Conservation (phyloP, 2,329 filamentous ascomycete genomes). For the Polytolypa hystricis region DNA sequence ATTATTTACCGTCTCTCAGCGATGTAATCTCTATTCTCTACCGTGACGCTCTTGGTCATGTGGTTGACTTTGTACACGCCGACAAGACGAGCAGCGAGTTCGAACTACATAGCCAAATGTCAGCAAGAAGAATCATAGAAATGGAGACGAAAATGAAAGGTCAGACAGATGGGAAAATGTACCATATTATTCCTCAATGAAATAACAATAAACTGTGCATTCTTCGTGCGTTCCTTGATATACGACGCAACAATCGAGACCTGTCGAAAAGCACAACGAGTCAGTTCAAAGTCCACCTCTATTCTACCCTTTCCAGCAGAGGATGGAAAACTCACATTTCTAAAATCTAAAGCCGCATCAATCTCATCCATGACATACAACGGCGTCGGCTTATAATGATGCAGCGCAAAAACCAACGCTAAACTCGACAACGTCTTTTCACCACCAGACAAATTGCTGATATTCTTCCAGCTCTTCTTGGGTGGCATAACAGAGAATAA, state of each 20-base stretch:
- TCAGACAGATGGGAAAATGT: conserved; percentile 7
- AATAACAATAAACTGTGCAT: conserved; percentile 98
- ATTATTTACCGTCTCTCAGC: conserved; percentile 7
- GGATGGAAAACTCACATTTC: conserved; percentile 60
- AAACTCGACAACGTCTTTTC: conserved; percentile 93
- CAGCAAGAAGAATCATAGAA: neutral
- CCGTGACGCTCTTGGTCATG: conserved; percentile 88
- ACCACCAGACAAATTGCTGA: conserved; percentile 86
- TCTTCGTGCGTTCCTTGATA: conserved; percentile 98
- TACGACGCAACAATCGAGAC: conserved; percentile 97
- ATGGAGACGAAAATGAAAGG: neutral
- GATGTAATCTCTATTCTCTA: conserved; percentile 74
- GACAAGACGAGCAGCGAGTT: conserved; percentile 86
- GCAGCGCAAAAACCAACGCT: conserved; percentile 92
- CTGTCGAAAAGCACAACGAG: conserved; percentile 31
- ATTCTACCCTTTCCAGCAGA: neutral
- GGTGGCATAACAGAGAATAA: conserved; percentile 97
- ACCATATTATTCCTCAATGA: conserved; percentile 95
- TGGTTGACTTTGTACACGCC: conserved; percentile 99
- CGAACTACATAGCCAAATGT: conserved; percentile 46
- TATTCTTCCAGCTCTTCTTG: conserved; percentile 99
- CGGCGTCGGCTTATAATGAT: conserved; percentile 96
- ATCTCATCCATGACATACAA: conserved; percentile 99
- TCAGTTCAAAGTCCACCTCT: conserved; percentile 10
- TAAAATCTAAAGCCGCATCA: conserved; percentile 92